These are phyloP conservation scores for Colletotrichum musae DNA, from an alignment of 2,329 filamentous ascomycete genomes.

Conservation along the genomic window DNA sequence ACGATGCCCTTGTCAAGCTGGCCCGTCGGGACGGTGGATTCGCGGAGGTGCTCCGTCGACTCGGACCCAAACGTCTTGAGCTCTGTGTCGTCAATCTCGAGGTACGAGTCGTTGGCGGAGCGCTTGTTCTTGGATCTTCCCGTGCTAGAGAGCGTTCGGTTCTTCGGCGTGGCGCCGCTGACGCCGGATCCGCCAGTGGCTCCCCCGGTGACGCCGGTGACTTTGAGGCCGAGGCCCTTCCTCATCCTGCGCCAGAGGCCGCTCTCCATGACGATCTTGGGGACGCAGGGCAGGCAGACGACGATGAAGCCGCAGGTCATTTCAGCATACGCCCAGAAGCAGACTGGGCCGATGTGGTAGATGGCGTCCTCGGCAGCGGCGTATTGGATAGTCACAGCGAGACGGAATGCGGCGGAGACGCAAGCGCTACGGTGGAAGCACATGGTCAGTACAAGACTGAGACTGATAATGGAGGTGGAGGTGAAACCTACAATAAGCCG, in stretches of 20 bases:
- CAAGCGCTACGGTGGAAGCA: conserved; percentile 51
- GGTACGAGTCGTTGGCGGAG: conserved; percentile 35
- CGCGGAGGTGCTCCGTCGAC: conserved; percentile 34
- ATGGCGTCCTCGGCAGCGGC: conserved; percentile 49
- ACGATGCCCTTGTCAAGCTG: conserved; percentile 27
- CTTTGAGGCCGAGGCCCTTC: conserved; percentile 1
- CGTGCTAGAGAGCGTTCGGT: conserved; percentile 21
- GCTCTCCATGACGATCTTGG: conserved; percentile 50
- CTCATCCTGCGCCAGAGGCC: conserved; percentile 5
- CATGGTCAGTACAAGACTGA: too few relatives aligned
- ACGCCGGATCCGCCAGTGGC: conserved; percentile 1
- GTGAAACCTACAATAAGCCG: conserved; percentile 46
- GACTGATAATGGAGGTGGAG: too few relatives aligned
- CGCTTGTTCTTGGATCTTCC: conserved; percentile 33
- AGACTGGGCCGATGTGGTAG: conserved; percentile 54
- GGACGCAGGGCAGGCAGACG: conserved; percentile 54
- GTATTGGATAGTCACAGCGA: conserved; percentile 51
- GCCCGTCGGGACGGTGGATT: conserved; percentile 2
- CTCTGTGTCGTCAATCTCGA: conserved; percentile 35
- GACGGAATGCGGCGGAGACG: conserved; percentile 55
- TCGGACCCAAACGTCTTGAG: conserved; percentile 34
- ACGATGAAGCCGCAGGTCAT: conserved; percentile 63
- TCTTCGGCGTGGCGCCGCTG: conserved; percentile 4
- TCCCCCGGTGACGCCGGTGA: not conserved
- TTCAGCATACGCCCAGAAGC: conserved; percentile 61